Evolutionary conservation across 2,329 filamentous ascomycete genomes (phyloP).

Genomic region (Teratosphaeria zuluensis): DNA sequence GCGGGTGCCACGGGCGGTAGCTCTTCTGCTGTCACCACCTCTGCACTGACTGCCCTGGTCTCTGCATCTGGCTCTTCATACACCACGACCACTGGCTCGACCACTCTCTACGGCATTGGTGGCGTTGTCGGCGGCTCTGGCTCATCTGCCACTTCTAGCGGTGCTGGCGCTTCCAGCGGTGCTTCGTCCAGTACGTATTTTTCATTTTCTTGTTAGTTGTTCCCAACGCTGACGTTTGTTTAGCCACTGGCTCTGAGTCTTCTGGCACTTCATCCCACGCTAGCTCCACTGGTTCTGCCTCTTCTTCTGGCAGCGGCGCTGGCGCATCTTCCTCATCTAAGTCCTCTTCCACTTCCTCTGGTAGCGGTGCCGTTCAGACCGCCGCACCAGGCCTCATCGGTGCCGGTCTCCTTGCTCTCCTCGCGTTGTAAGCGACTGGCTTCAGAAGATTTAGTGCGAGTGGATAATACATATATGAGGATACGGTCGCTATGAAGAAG

Average conservation of each 20-base stretch:
- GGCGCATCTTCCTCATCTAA: constrained; percentile 1
- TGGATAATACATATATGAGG: not conserved
- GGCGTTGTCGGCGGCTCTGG: constrained; percentile 4
- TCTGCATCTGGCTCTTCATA: constrained; percentile 20
- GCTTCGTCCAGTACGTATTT: constrained; percentile 1
- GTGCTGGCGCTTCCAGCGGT: constrained; percentile 7
- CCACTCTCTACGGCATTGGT: constrained; percentile 21
- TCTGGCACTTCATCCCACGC: not conserved
- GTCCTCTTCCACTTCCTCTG: constrained; percentile 8
- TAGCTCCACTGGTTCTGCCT: not conserved
- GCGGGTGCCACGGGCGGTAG: not conserved
- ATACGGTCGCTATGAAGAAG: not conserved
- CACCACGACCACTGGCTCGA: constrained; percentile 25
- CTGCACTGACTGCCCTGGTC: constrained; percentile 21
- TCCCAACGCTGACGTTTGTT: not conserved
- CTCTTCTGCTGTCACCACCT: constrained; percentile 19
- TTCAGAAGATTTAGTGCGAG: not conserved
- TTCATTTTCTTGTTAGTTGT: not conserved
- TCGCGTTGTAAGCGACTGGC: constrained; percentile 20
- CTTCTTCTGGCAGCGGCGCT: not conserved
- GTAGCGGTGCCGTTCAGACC: constrained; percentile 21
- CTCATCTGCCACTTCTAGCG: not conserved
- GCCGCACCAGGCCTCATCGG: constrained; percentile 25
- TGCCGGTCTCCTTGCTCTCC: constrained; percentile 34
- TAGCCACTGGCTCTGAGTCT: not conserved